phyloP scores from a whole-genome alignment of 176 grass and related monocot genomes.

The Pontederia crassipes region DNA sequence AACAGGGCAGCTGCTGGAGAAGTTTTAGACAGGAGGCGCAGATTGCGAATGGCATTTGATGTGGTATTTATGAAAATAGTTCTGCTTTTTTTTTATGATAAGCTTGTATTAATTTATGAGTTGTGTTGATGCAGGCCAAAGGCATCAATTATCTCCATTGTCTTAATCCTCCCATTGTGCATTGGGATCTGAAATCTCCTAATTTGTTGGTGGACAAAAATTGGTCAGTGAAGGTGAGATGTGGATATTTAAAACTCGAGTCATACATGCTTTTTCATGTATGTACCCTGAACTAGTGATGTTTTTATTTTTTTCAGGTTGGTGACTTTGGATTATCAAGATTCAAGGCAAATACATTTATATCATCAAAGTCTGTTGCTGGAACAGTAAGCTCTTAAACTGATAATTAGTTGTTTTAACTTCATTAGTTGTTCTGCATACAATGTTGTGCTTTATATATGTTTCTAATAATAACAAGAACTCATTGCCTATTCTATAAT shows the following conservation, averaged over 20 bases:
- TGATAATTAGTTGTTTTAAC: neutral
- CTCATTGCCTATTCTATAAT: neutral
- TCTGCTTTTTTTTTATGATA: slow-evolving; percentile 11
- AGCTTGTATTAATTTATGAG: slow-evolving; percentile 4
- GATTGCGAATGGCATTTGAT: slow-evolving; percentile 82
- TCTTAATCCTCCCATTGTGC: slow-evolving; percentile 82
- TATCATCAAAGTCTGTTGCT: slow-evolving; percentile 75
- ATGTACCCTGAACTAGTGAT: neutral
- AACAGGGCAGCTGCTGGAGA: slow-evolving; percentile 40
- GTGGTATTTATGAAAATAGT: slow-evolving; percentile 37
- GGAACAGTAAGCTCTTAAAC: slow-evolving; percentile 47
- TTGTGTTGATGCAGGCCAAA: slow-evolving; percentile 40
- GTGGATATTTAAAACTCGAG: neutral
- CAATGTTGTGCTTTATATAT: too few relatives aligned
- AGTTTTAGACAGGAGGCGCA: slow-evolving; percentile 52
- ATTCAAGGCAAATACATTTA: slow-evolving; percentile 83
- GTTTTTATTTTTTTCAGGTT: slow-evolving; percentile 31
- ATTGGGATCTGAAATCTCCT: slow-evolving; percentile 73
- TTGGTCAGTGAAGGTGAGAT: slow-evolving; percentile 76
- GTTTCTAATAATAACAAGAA: neutral
- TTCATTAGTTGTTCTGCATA: neutral
- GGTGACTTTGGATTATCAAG: slow-evolving; percentile 79
- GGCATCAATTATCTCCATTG: slow-evolving; percentile 96
- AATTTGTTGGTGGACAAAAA: slow-evolving; percentile 83
- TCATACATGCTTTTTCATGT: too few relatives aligned